These are phyloP conservation scores for Verticillium tricorpus DNA, from an alignment of 2,329 filamentous ascomycete genomes.

Conservation along the genomic window DNA sequence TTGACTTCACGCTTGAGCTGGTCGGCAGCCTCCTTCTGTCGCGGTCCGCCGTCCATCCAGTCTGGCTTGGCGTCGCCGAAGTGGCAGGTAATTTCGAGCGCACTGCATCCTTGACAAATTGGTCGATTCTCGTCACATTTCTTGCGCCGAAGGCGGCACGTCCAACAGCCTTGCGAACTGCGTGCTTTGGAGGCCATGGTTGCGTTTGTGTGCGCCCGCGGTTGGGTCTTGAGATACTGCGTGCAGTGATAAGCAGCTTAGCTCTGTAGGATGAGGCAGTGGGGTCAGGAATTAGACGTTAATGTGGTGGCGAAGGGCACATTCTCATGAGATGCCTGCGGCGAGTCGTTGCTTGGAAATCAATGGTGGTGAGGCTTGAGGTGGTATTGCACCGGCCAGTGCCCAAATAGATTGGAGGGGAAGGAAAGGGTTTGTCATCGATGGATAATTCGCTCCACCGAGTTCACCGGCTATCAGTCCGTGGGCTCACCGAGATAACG, in stretches of 20 bases:
- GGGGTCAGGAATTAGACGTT: not conserved
- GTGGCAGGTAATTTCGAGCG: constrained; percentile 53
- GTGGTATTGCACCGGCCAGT: not conserved
- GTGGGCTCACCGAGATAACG: no score
- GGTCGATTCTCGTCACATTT: constrained; percentile 55
- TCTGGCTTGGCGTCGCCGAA: constrained; percentile 48
- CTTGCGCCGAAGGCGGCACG: constrained; percentile 56
- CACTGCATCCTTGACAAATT: constrained; percentile 43
- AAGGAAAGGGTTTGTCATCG: not conserved
- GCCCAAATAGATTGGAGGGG: not conserved
- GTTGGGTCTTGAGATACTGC: not conserved
- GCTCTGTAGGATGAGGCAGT: not conserved
- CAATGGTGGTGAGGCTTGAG: not conserved
- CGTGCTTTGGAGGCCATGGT: constrained; percentile 22
- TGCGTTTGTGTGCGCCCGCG: not conserved
- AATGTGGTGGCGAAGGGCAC: not conserved
- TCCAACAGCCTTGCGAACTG: constrained; percentile 52
- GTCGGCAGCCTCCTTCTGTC: constrained; percentile 18
- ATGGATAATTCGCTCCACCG: not conserved
- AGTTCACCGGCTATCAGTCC: no score
- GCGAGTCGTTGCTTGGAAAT: not conserved
- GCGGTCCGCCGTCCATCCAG: constrained; percentile 46
- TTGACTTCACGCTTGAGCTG: constrained; percentile 19
- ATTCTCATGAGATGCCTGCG: not conserved
- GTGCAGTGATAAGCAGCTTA: not conserved